A percentile compares a stretch with the other conserved stretches of the same genome.
Conservation (phyloP, 768 basidiomycete species). For the Serendipita sp. region DNA sequence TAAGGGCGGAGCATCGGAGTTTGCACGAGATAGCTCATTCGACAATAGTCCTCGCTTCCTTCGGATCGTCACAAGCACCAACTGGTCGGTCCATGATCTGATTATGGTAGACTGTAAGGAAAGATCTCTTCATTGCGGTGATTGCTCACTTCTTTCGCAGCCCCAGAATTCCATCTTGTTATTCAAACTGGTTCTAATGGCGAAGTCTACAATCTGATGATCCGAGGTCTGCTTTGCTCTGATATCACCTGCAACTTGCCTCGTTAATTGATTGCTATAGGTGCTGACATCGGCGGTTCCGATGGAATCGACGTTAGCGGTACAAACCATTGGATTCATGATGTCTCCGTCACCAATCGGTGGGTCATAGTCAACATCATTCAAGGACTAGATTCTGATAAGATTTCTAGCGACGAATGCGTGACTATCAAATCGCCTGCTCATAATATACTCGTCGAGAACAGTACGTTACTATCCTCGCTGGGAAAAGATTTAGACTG, state of each 20-base stretch:
- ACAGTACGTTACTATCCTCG: slow-evolving; percentile 7
- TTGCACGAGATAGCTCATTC: not conserved
- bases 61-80: slow-evolving; percentile 18
- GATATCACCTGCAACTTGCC: too few relatives aligned
- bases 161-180: slow-evolving; percentile 22
- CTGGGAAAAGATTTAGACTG: too few relatives aligned
- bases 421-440: slow-evolving; percentile 23
- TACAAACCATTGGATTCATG: slow-evolving; percentile 22
- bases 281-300: slow-evolving; percentile 18
- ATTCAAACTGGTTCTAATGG: slow-evolving; percentile 18
- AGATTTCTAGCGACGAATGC: slow-evolving; percentile 18
- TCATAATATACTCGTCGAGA: slow-evolving; percentile 19
- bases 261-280: not conserved
- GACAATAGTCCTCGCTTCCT: slow-evolving; percentile 16
- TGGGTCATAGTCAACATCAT: not conserved
- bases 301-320: slow-evolving; percentile 21
- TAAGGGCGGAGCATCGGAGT: slow-evolving; percentile 6
- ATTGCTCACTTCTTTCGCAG: slow-evolving; percentile 2
- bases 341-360: slow-evolving; percentile 22
- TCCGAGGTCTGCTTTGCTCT: slow-evolving; percentile 14
- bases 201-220: slow-evolving; percentile 21
- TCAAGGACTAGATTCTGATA: not conserved
- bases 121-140: not conserved
- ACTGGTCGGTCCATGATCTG: slow-evolving; percentile 21
- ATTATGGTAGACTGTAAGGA: slow-evolving; percentile 19